phyloP scores from a whole-genome alignment of 331 rosid genomes.

The Erythrophleum ivorense region DNA sequence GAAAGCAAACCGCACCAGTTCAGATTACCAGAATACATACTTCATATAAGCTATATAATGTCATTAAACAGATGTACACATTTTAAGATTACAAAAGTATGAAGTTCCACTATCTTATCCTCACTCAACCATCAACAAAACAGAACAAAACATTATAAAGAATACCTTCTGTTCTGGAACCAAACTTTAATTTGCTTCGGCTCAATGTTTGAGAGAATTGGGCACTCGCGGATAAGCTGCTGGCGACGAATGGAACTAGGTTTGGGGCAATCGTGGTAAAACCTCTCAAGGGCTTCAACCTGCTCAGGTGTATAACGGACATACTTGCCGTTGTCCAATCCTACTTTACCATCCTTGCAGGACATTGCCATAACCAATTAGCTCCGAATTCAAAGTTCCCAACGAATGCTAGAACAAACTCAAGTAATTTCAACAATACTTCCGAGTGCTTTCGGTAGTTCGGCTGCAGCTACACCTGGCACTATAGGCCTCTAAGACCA shows the following conservation, averaged over 20 bases:
- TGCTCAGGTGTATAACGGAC: conserved; percentile 99
- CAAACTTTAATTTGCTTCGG: conserved; percentile 98
- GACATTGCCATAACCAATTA: conserved; percentile 71
- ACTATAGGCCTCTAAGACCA: background rate
- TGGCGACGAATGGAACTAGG: conserved; percentile 98
- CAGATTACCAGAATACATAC: background rate
- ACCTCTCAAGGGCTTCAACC: conserved; percentile 99
- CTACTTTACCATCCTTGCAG: conserved; percentile 97
- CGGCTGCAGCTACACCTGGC: background rate
- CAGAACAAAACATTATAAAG: background rate
- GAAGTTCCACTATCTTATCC: background rate
- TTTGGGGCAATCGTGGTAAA: conserved; percentile 95
- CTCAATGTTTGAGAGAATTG: conserved; percentile 90
- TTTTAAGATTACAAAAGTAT: background rate
- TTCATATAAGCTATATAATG: background rate
- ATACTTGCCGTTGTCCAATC: conserved; percentile 86
- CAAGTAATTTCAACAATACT: conserved; percentile 3
- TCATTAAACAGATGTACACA: background rate
- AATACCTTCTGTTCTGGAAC: conserved; percentile 95
- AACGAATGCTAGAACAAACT: conserved; percentile 13
- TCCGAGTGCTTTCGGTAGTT: background rate
- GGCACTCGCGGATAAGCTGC: conserved; percentile 94
- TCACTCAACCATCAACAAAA: background rate
- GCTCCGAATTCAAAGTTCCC: conserved; percentile 31
- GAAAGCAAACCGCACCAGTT: background rate